Base-by-base conservation (phyloP, 306 rosid species). In the Dalbergia oliveri region DNA sequence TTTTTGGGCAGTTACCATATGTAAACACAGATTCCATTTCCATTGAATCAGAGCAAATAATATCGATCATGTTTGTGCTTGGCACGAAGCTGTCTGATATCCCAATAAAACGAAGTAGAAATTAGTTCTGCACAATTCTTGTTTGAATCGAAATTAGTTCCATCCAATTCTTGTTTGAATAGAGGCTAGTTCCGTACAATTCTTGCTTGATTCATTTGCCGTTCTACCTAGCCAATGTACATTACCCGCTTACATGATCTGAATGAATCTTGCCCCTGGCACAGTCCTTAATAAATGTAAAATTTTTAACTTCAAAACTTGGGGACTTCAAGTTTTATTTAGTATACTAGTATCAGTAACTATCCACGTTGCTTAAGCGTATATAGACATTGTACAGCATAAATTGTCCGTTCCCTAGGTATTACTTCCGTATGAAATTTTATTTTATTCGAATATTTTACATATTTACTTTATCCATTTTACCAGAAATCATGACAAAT, bases 191-290 rank as follows among this genome's bases (percentile, higher is more conserved):
- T 37, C 41, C 41, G 7, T 59, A 33, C 14, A 8, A 56, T 18
- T 56, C 62, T 56, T 59, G 64, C 10, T 60, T 26, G 39, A 26
- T 60, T 60, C 66, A 26, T 60, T 60, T 60, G 37, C n/a, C 39
- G 4, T 60, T 60, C 66, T 60, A 26, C 39, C 37, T 5, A 60
- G 34, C 39, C 16, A 6, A 4, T 11, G 66, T 21, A 11, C 14
- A 23, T 12, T 34, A 21, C 21, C 18, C 31, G 62, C 31, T 10
- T 47, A 47, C 53, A 10, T 1, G 15, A 11, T 12, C 15, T 11
- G 21, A 54, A 54, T 54, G 21, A 54, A 54, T 54, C 26, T 54
- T 54, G 23, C 60, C 26, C 4, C 21, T 16, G 26, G 23, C 21
- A n/a, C 60, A 1, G 21, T 26, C 23, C 4, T 54, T 16, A 54